Conservation (phyloP, 2,329 filamentous ascomycete genomes). For the Claviceps sp. region DNA sequence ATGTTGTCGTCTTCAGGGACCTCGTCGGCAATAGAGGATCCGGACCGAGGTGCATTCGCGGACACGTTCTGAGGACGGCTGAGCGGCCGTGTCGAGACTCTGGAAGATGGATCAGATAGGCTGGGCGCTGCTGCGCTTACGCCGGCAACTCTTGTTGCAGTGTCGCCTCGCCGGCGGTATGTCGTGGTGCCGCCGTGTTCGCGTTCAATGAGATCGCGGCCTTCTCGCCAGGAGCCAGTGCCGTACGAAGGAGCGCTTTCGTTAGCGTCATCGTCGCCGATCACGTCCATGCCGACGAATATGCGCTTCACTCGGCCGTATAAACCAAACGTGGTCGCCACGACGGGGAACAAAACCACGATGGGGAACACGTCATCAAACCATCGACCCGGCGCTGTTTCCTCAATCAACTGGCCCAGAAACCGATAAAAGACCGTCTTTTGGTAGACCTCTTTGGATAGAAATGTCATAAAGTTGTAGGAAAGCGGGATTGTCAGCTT, state of each 20-base stretch:
- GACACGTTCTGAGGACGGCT: slow-evolving; percentile 28
- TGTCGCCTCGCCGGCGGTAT: slow-evolving; percentile 33
- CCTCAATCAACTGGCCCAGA: slow-evolving; percentile 67
- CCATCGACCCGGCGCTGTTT: slow-evolving; percentile 68
- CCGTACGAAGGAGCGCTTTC: slow-evolving; percentile 54
- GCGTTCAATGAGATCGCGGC: slow-evolving; percentile 76
- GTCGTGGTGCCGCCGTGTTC: slow-evolving; percentile 58
- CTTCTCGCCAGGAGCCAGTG: slow-evolving; percentile 80
- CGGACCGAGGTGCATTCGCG: slow-evolving; percentile 15
- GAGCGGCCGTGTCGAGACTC: slow-evolving; percentile 21
- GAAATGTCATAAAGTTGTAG: slow-evolving; percentile 93
- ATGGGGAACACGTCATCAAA: slow-evolving; percentile 86
- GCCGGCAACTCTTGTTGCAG: slow-evolving; percentile 20
- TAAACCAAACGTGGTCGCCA: slow-evolving; percentile 75
- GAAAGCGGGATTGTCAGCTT: slow-evolving; percentile 83
- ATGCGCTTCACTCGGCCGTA: slow-evolving; percentile 72
- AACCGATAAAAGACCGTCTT: slow-evolving; percentile 81
- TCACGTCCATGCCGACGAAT: slow-evolving; percentile 62
- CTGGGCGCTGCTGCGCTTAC: slow-evolving; percentile 28
- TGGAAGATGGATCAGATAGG: slow-evolving; percentile 32
- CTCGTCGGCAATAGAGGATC: slow-evolving; percentile 21
- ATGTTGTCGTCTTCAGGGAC: slow-evolving; percentile 65
- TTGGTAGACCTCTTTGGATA: slow-evolving; percentile 57
- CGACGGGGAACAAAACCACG: slow-evolving; percentile 73
- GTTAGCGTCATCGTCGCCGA: slow-evolving; percentile 51